phyloP scores from a whole-genome alignment of 805 yeast genomes.

The Kodamaea laetipori region DNA sequence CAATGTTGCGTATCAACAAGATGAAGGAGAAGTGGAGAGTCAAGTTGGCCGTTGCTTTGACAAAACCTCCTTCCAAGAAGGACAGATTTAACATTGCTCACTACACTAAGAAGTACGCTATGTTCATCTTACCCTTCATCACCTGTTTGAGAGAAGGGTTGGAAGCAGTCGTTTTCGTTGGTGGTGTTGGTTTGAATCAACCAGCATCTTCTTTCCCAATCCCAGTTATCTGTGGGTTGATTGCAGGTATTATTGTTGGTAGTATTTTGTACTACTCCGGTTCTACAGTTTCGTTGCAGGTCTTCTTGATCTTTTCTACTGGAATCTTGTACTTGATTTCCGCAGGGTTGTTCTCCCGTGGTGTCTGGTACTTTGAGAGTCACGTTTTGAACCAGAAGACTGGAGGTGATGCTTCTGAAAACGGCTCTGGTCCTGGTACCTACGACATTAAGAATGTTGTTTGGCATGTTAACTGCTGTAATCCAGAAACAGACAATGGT shows the following conservation, averaged over 20 bases:
- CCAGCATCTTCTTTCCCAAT: constrained; percentile 30
- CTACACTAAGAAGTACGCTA: constrained; percentile 71
- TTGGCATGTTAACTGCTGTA: constrained; percentile 33
- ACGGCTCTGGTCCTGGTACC: constrained; percentile 30
- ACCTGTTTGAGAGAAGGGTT: constrained; percentile 96
- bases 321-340: constrained; percentile 27
- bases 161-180: constrained; percentile 94
- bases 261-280: constrained; percentile 26
- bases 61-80: constrained; percentile 18
- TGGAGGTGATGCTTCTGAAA: constrained; percentile 30
- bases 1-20: constrained; percentile 33
- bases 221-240: constrained; percentile 26
- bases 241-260: constrained; percentile 26
- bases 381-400: constrained; percentile 19
- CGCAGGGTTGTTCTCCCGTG: constrained; percentile 30
- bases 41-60: constrained; percentile 29
- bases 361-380: constrained; percentile 25
- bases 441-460: constrained; percentile 26
- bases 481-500: constrained; percentile 27
- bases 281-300: constrained; percentile 23
- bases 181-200: constrained; percentile 78
- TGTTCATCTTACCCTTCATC: constrained; percentile 87
- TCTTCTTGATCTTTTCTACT: constrained; percentile 29
- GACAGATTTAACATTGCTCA: constrained; percentile 48
- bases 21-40: constrained; percentile 34